These are phyloP conservation scores for Hortiboletus rubellus DNA, from an alignment of 1,284 basidiomycete genomes.

Conservation along the genomic window DNA sequence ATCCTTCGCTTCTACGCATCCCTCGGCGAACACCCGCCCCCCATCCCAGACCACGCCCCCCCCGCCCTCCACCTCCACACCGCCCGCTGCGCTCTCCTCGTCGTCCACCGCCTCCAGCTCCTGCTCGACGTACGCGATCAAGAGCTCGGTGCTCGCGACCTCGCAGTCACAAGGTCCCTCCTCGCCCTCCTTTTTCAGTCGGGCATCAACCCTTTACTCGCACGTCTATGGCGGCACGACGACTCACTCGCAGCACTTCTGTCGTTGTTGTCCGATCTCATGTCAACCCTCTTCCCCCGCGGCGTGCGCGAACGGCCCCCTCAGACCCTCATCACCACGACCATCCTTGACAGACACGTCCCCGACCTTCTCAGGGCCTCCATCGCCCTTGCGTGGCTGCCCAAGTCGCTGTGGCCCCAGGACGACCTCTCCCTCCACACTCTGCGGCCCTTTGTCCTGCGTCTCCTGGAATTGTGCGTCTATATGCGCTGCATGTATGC, in stretches of 20 bases:
- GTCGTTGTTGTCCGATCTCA: conserved; percentile 41
- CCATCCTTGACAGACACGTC: conserved; percentile 57
- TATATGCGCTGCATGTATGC: conserved; percentile 14
- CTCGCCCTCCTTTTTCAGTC: conserved; percentile 69
- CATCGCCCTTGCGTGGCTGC: conserved; percentile 69
- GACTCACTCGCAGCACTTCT: conserved; percentile 42
- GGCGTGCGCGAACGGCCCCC: conserved; percentile 47
- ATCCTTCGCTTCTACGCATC: conserved; percentile 43
- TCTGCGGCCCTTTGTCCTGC: conserved; percentile 50
- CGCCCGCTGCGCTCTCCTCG: conserved; percentile 54
- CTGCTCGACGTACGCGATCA: conserved; percentile 34
- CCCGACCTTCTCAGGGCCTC: conserved; percentile 57
- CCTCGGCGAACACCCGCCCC: conserved; percentile 25
- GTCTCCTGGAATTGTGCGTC: conserved; percentile 60
- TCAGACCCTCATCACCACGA: conserved; percentile 60
- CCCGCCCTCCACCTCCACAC: conserved; percentile 53
- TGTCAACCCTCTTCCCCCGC: conserved; percentile 51
- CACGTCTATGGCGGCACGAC: conserved; percentile 42
- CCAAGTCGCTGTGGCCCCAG: conserved; percentile 49
- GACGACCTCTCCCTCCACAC: conserved; percentile 38
- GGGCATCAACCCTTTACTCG: conserved; percentile 57
- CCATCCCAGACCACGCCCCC: conserved; percentile 31
- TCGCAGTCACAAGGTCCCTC: conserved; percentile 59
- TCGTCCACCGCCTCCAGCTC: conserved; percentile 53
- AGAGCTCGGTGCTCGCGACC: conserved; percentile 61